A percentile compares a stretch with the other conserved stretches of the same genome.
Conservation (phyloP, 352 stramenopile species). For the Globisporangium cylindrosporum region DNA sequence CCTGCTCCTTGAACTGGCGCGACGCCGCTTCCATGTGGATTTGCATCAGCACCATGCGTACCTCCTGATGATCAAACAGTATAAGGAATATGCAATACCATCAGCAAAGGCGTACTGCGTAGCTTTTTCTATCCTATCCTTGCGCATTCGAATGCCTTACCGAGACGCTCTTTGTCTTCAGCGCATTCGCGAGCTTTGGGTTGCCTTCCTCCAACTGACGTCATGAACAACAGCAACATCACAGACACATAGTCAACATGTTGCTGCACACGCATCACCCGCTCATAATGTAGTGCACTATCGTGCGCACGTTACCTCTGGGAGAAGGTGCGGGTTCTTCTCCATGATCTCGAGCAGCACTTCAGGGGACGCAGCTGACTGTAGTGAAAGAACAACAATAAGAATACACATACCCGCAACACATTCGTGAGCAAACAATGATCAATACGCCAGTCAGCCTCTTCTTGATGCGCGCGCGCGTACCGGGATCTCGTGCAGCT, state of each 20-base stretch:
- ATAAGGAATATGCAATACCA: background rate
- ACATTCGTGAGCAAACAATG: background rate
- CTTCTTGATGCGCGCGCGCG: background rate
- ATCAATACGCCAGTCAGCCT: background rate
- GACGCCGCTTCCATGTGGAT: slow-evolving; percentile 83
- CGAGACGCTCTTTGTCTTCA: slow-evolving; percentile 64
- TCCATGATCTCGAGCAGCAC: slow-evolving; percentile 81
- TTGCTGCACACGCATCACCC: background rate
- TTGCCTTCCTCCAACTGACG: slow-evolving; percentile 63
- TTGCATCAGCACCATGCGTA: slow-evolving; percentile 80
- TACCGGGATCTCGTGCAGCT: slow-evolving; percentile 78
- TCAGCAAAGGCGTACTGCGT: background rate
- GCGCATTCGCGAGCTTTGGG: slow-evolving; percentile 53
- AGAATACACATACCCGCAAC: background rate
- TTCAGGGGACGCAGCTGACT: slow-evolving; percentile 66
- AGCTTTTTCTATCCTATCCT: background rate
- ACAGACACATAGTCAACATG: background rate
- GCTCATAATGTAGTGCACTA: background rate
- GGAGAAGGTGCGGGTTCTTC: slow-evolving; percentile 71
- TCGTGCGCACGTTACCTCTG: slow-evolving; percentile 32
- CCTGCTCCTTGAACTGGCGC: slow-evolving; percentile 76
- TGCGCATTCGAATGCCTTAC: slow-evolving; percentile 22
- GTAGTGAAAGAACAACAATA: background rate
- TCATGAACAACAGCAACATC: background rate
- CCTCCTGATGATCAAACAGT: slow-evolving; percentile 37